These are phyloP conservation scores for Arthrobotrys megalospora DNA, from an alignment of 2,329 filamentous ascomycete species.

Conservation along the genomic window DNA sequence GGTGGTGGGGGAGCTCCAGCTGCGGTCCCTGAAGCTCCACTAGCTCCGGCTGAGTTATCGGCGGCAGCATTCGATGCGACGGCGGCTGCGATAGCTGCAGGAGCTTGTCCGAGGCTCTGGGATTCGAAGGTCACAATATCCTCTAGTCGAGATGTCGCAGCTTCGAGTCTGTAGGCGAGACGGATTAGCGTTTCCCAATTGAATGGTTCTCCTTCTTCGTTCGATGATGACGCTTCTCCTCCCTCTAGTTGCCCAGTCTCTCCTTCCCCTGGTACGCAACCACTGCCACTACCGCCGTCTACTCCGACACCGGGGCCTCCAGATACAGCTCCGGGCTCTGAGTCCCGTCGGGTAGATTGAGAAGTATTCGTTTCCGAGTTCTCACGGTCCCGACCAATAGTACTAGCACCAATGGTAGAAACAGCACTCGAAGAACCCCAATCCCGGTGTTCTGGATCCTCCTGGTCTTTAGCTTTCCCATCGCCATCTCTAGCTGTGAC, in stretches of 20 bases:
- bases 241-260: not conserved
- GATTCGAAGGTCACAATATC: slow-evolving; percentile 85
- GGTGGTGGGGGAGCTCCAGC: slow-evolving; percentile 65
- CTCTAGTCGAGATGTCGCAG: slow-evolving; percentile 94
- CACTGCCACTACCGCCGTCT: not conserved
- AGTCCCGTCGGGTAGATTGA: slow-evolving; percentile 36
- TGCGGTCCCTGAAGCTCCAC: slow-evolving; percentile 68
- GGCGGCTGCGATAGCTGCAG: slow-evolving; percentile 68
- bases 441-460: slow-evolving; percentile 9
- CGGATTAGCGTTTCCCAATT: slow-evolving; percentile 48
- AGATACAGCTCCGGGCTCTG: not conserved
- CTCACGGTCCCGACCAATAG: slow-evolving; percentile 21
- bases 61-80: slow-evolving; percentile 65
- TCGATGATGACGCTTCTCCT: not conserved
- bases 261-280: not conserved
- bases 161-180: slow-evolving; percentile 82
- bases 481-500: slow-evolving; percentile 20
- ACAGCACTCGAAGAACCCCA: slow-evolving; percentile 33
- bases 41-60: slow-evolving; percentile 66
- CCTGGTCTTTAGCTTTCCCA: slow-evolving; percentile 6
- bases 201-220: not conserved
- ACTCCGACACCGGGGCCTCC: not conserved
- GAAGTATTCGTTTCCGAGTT: slow-evolving; percentile 32
- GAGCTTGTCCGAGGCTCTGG: slow-evolving; percentile 69
- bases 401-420: slow-evolving; percentile 13